Evolutionary conservation across 2,329 filamentous ascomycete species (phyloP).

Genomic region (Aspergillus pseudonomiae): DNA sequence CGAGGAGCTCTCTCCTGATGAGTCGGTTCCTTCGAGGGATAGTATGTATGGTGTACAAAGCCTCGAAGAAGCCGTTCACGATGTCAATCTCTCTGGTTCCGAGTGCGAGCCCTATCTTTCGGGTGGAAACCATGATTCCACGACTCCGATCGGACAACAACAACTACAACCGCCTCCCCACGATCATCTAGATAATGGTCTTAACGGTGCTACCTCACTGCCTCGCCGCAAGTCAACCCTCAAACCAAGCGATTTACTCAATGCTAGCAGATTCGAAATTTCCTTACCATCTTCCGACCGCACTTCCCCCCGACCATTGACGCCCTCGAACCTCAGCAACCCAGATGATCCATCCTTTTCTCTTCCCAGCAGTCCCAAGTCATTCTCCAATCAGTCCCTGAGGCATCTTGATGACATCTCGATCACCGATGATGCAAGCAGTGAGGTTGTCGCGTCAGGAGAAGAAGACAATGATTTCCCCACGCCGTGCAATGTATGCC

Average conservation of each 20-base stretch:
- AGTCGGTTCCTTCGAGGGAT: conserved; percentile 39
- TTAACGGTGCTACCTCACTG: conserved; percentile 23
- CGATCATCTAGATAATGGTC: conserved; percentile 24
- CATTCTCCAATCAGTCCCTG: conserved; percentile 61
- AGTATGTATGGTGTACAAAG: conserved; percentile 62
- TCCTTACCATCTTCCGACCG: conserved; percentile 27
- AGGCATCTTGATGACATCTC: conserved; percentile 61
- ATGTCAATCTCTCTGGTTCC: conserved; percentile 29
- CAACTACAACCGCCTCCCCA: conserved; percentile 13
- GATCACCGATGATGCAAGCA: conserved; percentile 57
- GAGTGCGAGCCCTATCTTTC: conserved; percentile 12
- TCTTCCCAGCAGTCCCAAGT: conserved; percentile 62
- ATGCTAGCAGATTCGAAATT: conserved; percentile 18
- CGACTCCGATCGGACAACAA: conserved; percentile 17
- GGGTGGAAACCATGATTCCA: background rate
- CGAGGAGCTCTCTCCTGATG: conserved; percentile 27
- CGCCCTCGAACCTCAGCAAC: conserved; percentile 50
- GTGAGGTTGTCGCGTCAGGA: conserved; percentile 58
- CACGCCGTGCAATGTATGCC: conserved; percentile 31
- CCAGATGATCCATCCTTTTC: conserved; percentile 54
- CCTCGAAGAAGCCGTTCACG: conserved; percentile 55
- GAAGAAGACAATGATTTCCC: conserved; percentile 55
- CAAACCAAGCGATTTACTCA: conserved; percentile 27
- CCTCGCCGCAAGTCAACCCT: conserved; percentile 37
- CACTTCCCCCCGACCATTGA: conserved; percentile 46